Conservation (phyloP, 306 rosid species). For the Mimosa bimucronata region DNA sequence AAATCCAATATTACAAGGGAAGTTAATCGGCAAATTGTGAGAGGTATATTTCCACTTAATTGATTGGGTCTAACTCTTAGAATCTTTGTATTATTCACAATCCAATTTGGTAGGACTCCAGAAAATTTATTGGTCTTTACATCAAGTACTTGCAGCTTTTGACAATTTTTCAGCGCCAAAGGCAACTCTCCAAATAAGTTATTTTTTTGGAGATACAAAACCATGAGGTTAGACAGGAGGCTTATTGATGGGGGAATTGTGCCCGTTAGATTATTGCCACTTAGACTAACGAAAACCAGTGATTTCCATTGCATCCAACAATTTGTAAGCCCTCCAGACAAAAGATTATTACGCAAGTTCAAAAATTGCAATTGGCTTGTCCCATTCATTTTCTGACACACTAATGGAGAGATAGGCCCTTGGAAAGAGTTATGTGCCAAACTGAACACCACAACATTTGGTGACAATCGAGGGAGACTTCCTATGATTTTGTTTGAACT, state of each 20-base stretch:
- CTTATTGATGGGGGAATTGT: constrained; percentile 28
- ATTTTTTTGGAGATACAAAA: not conserved
- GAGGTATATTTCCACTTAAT: constrained; percentile 11
- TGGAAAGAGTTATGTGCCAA: not conserved
- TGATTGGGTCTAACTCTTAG: constrained; percentile 7
- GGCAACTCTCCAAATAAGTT: constrained; percentile 23
- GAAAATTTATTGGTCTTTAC: too few relatives aligned
- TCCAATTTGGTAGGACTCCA: constrained; percentile 2
- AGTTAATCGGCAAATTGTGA: not conserved
- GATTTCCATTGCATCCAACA: too few relatives aligned
- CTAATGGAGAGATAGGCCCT: not conserved
- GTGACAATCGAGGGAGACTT: constrained; percentile 10
- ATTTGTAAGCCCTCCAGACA: not conserved
- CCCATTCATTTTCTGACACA: not conserved
- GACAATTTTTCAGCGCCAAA: not conserved
- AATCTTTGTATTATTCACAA: not conserved
- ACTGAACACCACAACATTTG: not conserved
- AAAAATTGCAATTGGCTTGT: not conserved
- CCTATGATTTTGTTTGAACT: constrained; percentile 20
- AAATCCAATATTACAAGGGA: constrained; percentile 19
- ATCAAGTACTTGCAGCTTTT: not conserved
- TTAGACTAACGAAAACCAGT: not conserved
- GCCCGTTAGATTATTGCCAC: constrained; percentile 19
- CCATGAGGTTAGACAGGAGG: not conserved
- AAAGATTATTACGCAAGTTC: not conserved